Evolutionary conservation across 2,329 filamentous ascomycete genomes (phyloP).

Genomic region (Thelonectria blattea): DNA sequence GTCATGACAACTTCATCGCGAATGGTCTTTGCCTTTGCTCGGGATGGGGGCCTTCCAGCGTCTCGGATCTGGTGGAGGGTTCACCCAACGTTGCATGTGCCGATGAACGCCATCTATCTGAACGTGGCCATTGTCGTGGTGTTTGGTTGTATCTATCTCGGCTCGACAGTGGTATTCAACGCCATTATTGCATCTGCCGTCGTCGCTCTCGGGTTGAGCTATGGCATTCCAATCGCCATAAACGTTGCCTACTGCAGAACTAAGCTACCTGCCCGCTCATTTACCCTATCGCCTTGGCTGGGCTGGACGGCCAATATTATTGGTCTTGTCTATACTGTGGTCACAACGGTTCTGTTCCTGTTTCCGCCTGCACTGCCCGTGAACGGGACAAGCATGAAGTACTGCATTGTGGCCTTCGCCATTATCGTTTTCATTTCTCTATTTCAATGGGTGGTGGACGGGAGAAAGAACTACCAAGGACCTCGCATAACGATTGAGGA

Average conservation of each 20-base stretch:
- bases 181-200: conserved; percentile 75
- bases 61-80: conserved; percentile 66
- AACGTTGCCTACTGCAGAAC: conserved; percentile 69
- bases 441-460: conserved; percentile 53
- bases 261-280: conserved; percentile 61
- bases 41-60: conserved; percentile 69
- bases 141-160: conserved; percentile 74
- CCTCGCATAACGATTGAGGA: conserved; percentile 25
- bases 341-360: conserved; percentile 75
- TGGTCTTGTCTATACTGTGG: conserved; percentile 66
- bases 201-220: conserved; percentile 73
- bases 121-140: conserved; percentile 67
- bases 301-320: conserved; percentile 45
- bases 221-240: conserved; percentile 75
- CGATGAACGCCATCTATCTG: conserved; percentile 69
- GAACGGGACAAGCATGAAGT: conserved; percentile 71
- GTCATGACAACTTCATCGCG: conserved; percentile 71
- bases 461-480: conserved; percentile 49
- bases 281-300: conserved; percentile 42
- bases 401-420: conserved; percentile 54
- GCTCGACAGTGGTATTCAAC: conserved; percentile 69
- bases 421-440: conserved; percentile 51
- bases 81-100: conserved; percentile 65
- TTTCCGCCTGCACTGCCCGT: conserved; percentile 72
- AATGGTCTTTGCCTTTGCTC: conserved; percentile 70